Evolutionary conservation across 2,329 filamentous ascomycete species (phyloP).

Genomic region (Fusarium graminum): DNA sequence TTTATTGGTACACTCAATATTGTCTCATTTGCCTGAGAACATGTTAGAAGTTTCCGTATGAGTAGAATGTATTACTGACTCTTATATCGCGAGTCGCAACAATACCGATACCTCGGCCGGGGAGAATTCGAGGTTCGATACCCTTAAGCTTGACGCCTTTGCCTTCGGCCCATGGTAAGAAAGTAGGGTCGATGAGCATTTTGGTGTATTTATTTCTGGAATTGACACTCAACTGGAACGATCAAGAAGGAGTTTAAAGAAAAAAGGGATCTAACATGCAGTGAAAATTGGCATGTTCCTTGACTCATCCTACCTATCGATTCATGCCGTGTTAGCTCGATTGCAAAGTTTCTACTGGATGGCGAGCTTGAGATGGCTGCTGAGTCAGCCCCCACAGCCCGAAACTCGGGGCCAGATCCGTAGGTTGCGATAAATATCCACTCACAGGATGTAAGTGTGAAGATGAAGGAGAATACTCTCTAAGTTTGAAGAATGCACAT

Average conservation of each 20-base stretch:
- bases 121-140: conserved; percentile 74
- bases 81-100: conserved; percentile 75
- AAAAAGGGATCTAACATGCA: neutral
- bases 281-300: conserved; percentile 24
- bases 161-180: conserved; percentile 76
- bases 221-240: neutral
- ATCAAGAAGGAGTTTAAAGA: neutral
- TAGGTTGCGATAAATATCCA: neutral
- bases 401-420: neutral
- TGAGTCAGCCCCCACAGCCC: conserved; percentile 28
- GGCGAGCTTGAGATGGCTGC: conserved; percentile 20
- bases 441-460: neutral
- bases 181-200: conserved; percentile 45
- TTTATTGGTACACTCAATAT: conserved; percentile 75
- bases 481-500: neutral
- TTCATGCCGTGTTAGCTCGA: conserved; percentile 1
- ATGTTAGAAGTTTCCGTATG: conserved; percentile 9
- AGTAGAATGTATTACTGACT: conserved; percentile 57
- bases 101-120: conserved; percentile 82
- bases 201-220: neutral
- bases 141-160: conserved; percentile 61
- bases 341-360: conserved; percentile 35
- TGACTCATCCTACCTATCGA: conserved; percentile 5
- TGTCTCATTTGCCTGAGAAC: conserved; percentile 60
- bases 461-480: neutral